phyloP scores from a whole-genome alignment of 139 green algal genomes.

The Astrephomene gubernaculifera region DNA sequence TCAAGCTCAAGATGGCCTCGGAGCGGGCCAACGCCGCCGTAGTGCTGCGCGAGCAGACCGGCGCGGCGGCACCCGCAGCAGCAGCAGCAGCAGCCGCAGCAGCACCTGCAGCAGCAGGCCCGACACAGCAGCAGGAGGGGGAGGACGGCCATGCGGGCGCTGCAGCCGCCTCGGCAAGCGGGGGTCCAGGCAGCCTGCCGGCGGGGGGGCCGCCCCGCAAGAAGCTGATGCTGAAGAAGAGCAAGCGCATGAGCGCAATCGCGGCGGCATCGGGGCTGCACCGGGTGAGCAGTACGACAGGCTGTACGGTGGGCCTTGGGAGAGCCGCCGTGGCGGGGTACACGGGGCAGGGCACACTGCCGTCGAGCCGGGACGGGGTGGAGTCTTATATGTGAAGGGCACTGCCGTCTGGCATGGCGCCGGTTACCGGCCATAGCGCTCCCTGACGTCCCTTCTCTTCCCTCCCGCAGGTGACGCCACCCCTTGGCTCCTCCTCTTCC shows the following conservation, averaged over 20 bases:
- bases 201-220: not conserved
- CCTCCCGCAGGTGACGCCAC: not conserved
- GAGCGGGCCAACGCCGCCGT: slow-evolving; percentile 19
- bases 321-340: too few species aligned
- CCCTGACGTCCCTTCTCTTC: not conserved
- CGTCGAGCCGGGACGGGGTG: too few species aligned
- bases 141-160: not conserved
- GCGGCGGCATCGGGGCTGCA: slow-evolving; percentile 23
- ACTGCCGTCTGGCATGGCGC: too few species aligned
- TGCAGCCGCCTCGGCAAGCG: too few species aligned
- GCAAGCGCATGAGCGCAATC: slow-evolving; percentile 28
- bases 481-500: not conserved
- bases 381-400: too few species aligned
- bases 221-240: slow-evolving; percentile 29
- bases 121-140: too few species aligned
- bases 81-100: too few species aligned
- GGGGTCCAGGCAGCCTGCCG: too few species aligned
- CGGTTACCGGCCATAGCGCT: too few species aligned
- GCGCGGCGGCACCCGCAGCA: not conserved
- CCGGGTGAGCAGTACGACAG: not conserved
- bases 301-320: not conserved
- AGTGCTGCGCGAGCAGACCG: slow-evolving; percentile 13
- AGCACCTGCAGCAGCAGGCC: too few species aligned
- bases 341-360: too few species aligned
- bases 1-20: slow-evolving; percentile 9